Evolutionary conservation across 768 basidiomycete genomes (phyloP).

Genomic region (Candolleomyces efflorescens): DNA sequence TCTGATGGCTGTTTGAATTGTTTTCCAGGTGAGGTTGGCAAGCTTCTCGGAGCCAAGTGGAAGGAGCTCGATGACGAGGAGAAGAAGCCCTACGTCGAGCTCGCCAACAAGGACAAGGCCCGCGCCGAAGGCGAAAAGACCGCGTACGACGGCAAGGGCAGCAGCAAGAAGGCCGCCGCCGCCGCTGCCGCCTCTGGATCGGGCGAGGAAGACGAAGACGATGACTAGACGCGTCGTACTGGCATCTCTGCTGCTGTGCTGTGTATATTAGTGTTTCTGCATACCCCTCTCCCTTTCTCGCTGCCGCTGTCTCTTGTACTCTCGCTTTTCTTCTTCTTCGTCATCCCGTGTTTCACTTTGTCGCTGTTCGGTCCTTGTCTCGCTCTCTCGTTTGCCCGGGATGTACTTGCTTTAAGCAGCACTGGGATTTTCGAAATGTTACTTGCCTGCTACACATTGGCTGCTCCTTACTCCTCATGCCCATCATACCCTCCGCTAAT

Average conservation of each 20-base stretch:
- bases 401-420: conserved; percentile 6
- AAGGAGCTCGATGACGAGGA: conserved; percentile 90
- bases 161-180: conserved; percentile 6
- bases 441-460: background rate
- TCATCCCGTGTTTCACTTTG: background rate
- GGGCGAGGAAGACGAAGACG: conserved; percentile 31
- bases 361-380: background rate
- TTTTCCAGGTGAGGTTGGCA: conserved; percentile 80
- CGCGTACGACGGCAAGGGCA: conserved; percentile 34
- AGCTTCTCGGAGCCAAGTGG: conserved; percentile 95
- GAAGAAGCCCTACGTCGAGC: conserved; percentile 92
- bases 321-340: background rate
- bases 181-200: conserved; percentile 14
- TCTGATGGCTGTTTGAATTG: background rate
- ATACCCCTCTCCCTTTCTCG: background rate
- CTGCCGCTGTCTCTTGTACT: background rate
- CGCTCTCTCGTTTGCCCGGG: conserved; percentile 1
- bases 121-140: conserved; percentile 81
- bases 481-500: background rate
- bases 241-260: background rate
- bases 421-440: background rate
- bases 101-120: conserved; percentile 82
- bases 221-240: conserved; percentile 19
- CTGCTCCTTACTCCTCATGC: background rate
- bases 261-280: background rate